Conservation (phyloP, 1,284 basidiomycete species). For the Pseudomicrostroma phylloplanum region DNA sequence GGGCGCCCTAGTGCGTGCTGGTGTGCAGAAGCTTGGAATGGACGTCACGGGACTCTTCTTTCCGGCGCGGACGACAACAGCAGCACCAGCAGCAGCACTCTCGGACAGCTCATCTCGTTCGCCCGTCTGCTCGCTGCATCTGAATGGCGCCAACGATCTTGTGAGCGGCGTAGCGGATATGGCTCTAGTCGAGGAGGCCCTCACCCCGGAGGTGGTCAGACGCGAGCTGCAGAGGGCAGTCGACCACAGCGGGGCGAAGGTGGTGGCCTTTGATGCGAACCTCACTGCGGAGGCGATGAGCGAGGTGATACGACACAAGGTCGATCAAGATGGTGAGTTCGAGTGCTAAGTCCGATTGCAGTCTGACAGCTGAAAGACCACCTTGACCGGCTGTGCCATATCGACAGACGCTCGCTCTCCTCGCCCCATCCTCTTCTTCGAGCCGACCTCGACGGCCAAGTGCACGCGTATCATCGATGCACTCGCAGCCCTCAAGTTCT, state of each 20-base stretch:
- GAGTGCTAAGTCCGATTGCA: no score
- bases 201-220: not conserved
- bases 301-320: slow-evolving; percentile 53
- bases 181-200: slow-evolving; percentile 48
- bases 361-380: not conserved
- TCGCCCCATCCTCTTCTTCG: slow-evolving; percentile 45
- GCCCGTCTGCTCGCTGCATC: slow-evolving; percentile 75
- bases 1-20: slow-evolving; percentile 57
- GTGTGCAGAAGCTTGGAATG: slow-evolving; percentile 64
- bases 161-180: slow-evolving; percentile 86
- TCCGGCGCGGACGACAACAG: slow-evolving; percentile 44
- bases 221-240: slow-evolving; percentile 55
- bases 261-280: slow-evolving; percentile 81
- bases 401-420: not conserved
- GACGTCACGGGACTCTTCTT: slow-evolving; percentile 69
- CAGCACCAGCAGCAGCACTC: slow-evolving; percentile 37
- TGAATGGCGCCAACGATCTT: slow-evolving; percentile 68
- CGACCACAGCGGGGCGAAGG: slow-evolving; percentile 51
- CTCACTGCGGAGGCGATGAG: slow-evolving; percentile 59
- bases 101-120: slow-evolving; percentile 33
- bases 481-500: slow-evolving; percentile 46
- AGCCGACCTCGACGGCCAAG: slow-evolving; percentile 83
- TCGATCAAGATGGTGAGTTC: not conserved
- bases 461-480: slow-evolving; percentile 65
- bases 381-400: not conserved